Base-by-base conservation (phyloP, 2,329 filamentous ascomycete species). In the Ilyonectria sp. region DNA sequence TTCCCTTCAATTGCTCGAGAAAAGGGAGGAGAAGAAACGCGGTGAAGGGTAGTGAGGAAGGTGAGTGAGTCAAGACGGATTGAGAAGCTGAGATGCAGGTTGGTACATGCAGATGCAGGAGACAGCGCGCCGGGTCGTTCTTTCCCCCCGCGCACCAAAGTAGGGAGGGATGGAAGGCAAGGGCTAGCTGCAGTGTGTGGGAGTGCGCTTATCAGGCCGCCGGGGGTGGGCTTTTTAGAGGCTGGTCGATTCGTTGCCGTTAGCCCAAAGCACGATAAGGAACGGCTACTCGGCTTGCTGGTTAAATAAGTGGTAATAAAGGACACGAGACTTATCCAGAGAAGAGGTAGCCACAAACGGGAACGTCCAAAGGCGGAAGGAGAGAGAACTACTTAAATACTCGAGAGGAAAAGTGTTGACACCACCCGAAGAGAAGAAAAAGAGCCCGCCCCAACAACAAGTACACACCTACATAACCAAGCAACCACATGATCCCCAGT, bases 71-170 rank as follows among this genome's bases (percentile, higher is more conserved):
- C 62, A 46, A 59, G 61, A 50, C 60, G 37, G 50, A 62, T 62
- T 62, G 53, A 57, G 62, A 65, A 65, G 53, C 57, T 56, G 71
- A 63, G 63, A 63, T 71, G 63, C 61, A 65, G 60, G 67, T 63
- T 69, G 68, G 62, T 49, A 68, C 50, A 54, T 71, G 63, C 71
- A 74, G 67, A 75, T 74, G 69, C 72, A 74, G 70, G 73, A 70
- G 67, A 65, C 68, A 55, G 68, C 49, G 59, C 57, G 59, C 57
- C 65, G 64, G 69, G 63, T 57, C 62, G 69, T 71, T 63, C 50
- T 60, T 70, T 69, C 56, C 71, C 67, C 73, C 67, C 67, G 70
- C 63, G 55, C 44, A 56, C 58, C 58, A 63, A 47, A 19, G 50
- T 17, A 31, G 53, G 53, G 15, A 65, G 17, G 57, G 52, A 23